Evolutionary conservation across 257 asterid species (phyloP), one percentile per base, ranked within the genome.

Genomic region (Plantago ovata): DNA sequence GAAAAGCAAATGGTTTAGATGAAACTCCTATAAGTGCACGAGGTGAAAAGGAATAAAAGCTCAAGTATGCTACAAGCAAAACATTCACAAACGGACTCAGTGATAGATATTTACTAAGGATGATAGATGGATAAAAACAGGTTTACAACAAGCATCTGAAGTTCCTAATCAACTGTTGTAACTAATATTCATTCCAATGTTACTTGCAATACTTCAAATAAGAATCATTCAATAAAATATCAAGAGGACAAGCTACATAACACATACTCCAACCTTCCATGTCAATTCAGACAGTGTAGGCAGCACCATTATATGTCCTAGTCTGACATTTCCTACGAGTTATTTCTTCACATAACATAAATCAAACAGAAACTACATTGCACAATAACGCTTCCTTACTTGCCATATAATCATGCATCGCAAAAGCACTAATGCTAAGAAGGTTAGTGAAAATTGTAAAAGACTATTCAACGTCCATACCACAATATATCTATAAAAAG

Each of bases 1-100:
- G 47, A 55, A 15, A 21, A 12, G 14, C 28, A 56, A 55, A 61
- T 43, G 67, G 61, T 51, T 14, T 6, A 6, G 14, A 33, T 8
- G 46, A 36, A 32, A 36, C 14, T 36, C 41, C 39, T n/a, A n/a
- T n/a, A n/a, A n/a, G 6, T 3, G 36, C 7, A 3, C 36, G 7
- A 24, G 36, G 36, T 6, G 36, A 28, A 28, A 28, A n/a, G n/a
- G n/a, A n/a, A n/a, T n/a, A n/a, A n/a, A n/a, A n/a, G n/a, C n/a
- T n/a, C n/a, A n/a, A n/a, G n/a, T n/a, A n/a, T n/a, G n/a, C n/a
- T n/a, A n/a, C n/a, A 28, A 28, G 33, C 33, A 28, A 28, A 28
- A 28, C n/a, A n/a, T n/a, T n/a, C n/a, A n/a, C n/a, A n/a, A n/a
- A n/a, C n/a, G n/a, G n/a, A n/a, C n/a, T n/a, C n/a, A n/a, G n/a